These are phyloP conservation scores for Capsicum rhomboideum DNA, from an alignment of 257 asterid genomes.

Conservation along the genomic window DNA sequence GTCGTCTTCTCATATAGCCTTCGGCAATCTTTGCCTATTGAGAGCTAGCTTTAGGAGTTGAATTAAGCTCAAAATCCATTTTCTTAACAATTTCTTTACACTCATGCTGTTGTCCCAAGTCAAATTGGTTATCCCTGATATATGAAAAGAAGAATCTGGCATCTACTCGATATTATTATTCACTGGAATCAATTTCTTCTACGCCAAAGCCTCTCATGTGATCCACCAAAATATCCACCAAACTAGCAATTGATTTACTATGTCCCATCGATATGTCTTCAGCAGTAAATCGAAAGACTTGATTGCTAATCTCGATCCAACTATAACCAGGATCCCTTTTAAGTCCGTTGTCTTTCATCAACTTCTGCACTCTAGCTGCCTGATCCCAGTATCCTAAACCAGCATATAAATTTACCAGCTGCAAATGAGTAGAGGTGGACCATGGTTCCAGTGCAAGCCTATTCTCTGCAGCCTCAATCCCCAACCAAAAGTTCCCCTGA, in stretches of 20 bases:
- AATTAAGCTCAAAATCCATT: not conserved
- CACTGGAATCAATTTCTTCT: conserved; percentile 1
- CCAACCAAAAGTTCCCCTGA: conserved; percentile 52
- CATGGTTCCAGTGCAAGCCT: conserved; percentile 58
- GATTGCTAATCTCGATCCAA: conserved; percentile 70
- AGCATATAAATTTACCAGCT: conserved; percentile 59
- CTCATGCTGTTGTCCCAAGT: not conserved
- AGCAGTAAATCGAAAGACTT: conserved; percentile 48
- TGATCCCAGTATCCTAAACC: conserved; percentile 55
- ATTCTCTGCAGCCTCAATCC: conserved; percentile 70
- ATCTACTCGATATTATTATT: not conserved
- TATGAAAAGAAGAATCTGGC: not conserved
- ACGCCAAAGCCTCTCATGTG: conserved; percentile 12
- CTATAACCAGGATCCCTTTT: conserved; percentile 77
- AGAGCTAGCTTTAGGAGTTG: not conserved
- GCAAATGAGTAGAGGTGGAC: conserved; percentile 53
- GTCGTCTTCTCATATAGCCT: not conserved
- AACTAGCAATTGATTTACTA: not conserved
- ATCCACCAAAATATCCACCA: conserved; percentile 14
- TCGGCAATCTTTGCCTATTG: not conserved
- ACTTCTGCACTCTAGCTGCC: conserved; percentile 51
- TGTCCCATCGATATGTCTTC: conserved; percentile 50
- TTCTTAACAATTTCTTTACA: not conserved
- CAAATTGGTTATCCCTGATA: not conserved
- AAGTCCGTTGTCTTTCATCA: conserved; percentile 56